Base-by-base conservation (phyloP, 768 basidiomycete species). In the Leccinum olivaceopallidum region DNA sequence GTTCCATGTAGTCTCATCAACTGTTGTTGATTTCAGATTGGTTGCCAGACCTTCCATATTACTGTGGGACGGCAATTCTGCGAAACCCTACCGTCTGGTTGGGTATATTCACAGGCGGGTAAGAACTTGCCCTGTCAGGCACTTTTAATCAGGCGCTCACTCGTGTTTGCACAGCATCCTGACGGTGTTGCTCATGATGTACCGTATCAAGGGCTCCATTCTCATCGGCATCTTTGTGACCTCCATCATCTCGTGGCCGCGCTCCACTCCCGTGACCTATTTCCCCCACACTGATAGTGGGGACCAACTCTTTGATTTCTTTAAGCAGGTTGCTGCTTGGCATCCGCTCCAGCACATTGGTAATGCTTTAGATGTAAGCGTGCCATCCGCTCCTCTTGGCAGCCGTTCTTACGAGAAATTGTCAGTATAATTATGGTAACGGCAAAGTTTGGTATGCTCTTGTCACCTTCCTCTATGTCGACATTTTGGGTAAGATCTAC, bases 381-480 rank as follows among this genome's bases (percentile, higher is more conserved):
- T 53, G 13, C 47, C 47, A 52, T 55, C 47, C 0, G 1, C 20
- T 60, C 48, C 18, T 28, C 24, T 30, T 5, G 50, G 7, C 47
- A 22, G 22, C 24, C 39, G 39, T 39, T 36, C 51, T 71, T n/a
- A 64, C 52, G 12, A 52, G 18, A 54, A 51, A 18, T 47, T 37
- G n/a, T 13, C 66, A 86, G 85, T 84, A 81, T 62, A 69, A 71
- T 61, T 75, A 74, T 68, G 79, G 79, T 39, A 90, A 87, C 60
- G 90, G 90, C 52, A 82, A 76, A 37, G 88, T 93, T 26, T 94
- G 92, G 92, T 92, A 94, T 71, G 92, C 92, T 6, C 80, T 94
- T 28, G 77, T 92, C 70, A 94, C 92, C 0, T 92, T 95, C 84
- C 83, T 95, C 57, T 94, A 94, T 71, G 92, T 94, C 66, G 90